Evolutionary conservation across 2,329 filamentous ascomycete species (phyloP).

Genomic region (Hymenoscyphus albidus): DNA sequence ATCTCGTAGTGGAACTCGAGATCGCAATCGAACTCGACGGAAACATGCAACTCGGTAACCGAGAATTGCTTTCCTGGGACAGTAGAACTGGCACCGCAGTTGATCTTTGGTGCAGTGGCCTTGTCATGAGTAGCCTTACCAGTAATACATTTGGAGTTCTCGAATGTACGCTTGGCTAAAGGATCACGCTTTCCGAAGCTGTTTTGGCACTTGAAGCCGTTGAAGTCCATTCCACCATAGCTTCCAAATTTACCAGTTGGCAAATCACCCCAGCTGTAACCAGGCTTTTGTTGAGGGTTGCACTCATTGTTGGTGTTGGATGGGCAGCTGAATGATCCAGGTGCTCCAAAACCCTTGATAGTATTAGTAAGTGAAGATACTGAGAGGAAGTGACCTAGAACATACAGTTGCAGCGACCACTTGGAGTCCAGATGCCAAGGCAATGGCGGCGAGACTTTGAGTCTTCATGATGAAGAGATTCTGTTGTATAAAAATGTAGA

Average conservation of each 20-base stretch:
- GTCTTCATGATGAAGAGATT: slow-evolving; percentile 40
- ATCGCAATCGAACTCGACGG: slow-evolving; percentile 69
- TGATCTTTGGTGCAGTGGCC: slow-evolving; percentile 54
- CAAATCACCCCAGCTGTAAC: slow-evolving; percentile 70
- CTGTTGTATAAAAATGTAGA: slow-evolving; percentile 17
- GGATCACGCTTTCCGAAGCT: slow-evolving; percentile 57
- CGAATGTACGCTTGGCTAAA: slow-evolving; percentile 35
- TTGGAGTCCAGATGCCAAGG: slow-evolving; percentile 38
- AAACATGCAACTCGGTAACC: slow-evolving; percentile 68
- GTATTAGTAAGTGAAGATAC: slow-evolving; percentile 15
- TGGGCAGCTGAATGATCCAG: slow-evolving; percentile 61
- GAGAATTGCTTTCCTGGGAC: slow-evolving; percentile 56
- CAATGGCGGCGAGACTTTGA: slow-evolving; percentile 38
- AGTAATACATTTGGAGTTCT: slow-evolving; percentile 54
- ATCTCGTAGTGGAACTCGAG: slow-evolving; percentile 85
- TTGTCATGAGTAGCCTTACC: slow-evolving; percentile 46
- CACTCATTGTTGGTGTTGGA: slow-evolving; percentile 75
- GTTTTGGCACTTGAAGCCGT: slow-evolving; percentile 66
- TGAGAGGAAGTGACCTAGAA: slow-evolving; percentile 3
- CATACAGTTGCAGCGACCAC: slow-evolving; percentile 42
- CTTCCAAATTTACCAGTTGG: slow-evolving; percentile 54
- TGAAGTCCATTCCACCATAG: slow-evolving; percentile 73
- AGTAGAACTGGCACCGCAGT: slow-evolving; percentile 44
- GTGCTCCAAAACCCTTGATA: slow-evolving; percentile 46
- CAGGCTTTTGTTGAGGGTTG: slow-evolving; percentile 60